Conservation (phyloP, 768 basidiomycete species). For the Floccularia luteovirens region DNA sequence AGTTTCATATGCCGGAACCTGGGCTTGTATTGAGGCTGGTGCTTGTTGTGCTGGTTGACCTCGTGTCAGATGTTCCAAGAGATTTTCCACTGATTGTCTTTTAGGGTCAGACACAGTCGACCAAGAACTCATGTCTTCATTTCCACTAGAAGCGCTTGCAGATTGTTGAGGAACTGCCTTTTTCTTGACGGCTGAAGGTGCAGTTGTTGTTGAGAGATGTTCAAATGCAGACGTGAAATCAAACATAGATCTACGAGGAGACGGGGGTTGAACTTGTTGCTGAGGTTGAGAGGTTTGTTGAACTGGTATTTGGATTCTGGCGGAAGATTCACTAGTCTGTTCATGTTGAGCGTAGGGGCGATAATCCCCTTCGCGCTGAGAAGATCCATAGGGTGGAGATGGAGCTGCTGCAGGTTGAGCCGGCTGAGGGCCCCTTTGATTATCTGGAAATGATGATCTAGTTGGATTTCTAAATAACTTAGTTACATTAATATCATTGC, state of each 20-base stretch:
- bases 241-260: slow-evolving; percentile 76
- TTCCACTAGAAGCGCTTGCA: slow-evolving; percentile 31
- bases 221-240: slow-evolving; percentile 84
- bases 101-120: slow-evolving; percentile 51
- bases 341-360: slow-evolving; percentile 34
- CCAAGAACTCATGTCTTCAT: slow-evolving; percentile 56
- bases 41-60: slow-evolving; percentile 28
- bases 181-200: slow-evolving; percentile 60
- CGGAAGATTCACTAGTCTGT: slow-evolving; percentile 25
- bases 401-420: slow-evolving; percentile 30
- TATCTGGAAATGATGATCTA: slow-evolving; percentile 43
- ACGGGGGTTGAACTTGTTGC: slow-evolving; percentile 32
- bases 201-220: slow-evolving; percentile 51
- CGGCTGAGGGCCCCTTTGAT: slow-evolving; percentile 29
- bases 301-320: slow-evolving; percentile 24
- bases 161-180: slow-evolving; percentile 53
- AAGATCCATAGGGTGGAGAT: slow-evolving; percentile 39
- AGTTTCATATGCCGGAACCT: slow-evolving; percentile 35
- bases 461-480: slow-evolving; percentile 40
- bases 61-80: slow-evolving; percentile 66
- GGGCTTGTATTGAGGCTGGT: slow-evolving; percentile 25
- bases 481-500: slow-evolving; percentile 2
- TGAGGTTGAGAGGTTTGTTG: slow-evolving; percentile 31
- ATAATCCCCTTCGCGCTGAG: slow-evolving; percentile 40
- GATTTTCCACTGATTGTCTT: slow-evolving; percentile 77